phyloP scores from a whole-genome alignment of 768 basidiomycete genomes.

The Gyrodon lividus region DNA sequence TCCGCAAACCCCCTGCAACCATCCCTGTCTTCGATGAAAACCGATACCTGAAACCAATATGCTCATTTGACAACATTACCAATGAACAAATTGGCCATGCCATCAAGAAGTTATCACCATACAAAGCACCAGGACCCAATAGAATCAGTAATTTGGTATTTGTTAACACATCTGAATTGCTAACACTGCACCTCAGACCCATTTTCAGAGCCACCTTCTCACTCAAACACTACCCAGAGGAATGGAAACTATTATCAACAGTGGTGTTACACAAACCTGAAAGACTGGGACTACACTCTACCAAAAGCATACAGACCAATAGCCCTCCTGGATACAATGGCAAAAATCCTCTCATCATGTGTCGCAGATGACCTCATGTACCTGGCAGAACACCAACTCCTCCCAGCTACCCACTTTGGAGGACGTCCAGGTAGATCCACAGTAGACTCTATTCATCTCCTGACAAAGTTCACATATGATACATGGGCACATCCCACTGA shows the following conservation, averaged over 20 bases:
- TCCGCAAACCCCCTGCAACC: conserved; percentile 11
- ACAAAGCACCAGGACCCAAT: conserved; percentile 26
- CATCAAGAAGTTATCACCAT: conserved; percentile 7
- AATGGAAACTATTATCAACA: conserved; percentile 27
- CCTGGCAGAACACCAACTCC: conserved; percentile 29
- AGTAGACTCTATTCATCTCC: not conserved
- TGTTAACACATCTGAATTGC: conserved; percentile 5
- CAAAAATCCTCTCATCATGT: conserved; percentile 27
- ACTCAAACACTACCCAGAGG: conserved; percentile 2
- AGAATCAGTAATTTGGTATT: conserved; percentile 24
- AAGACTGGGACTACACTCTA: conserved; percentile 29
- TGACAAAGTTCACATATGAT: not conserved
- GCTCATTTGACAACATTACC: conserved; percentile 3
- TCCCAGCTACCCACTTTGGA: conserved; percentile 23
- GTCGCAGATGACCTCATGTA: conserved; percentile 24
- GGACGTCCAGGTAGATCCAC: not conserved
- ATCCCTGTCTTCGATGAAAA: too few relatives aligned
- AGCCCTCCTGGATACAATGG: conserved; percentile 32
- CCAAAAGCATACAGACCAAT: conserved; percentile 39
- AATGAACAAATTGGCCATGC: conserved; percentile 4
- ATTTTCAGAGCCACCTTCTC: conserved; percentile 14
- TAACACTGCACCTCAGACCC: conserved; percentile 8
- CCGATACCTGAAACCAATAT: conserved; percentile 6
- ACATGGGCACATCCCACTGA: not conserved
- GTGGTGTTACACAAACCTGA: conserved; percentile 36